A percentile compares a stretch with the other conserved stretches of the same genome.
phyloP scores from a whole-genome alignment of 2,329 filamentous ascomycete species.

The Alternaria consortialis region DNA sequence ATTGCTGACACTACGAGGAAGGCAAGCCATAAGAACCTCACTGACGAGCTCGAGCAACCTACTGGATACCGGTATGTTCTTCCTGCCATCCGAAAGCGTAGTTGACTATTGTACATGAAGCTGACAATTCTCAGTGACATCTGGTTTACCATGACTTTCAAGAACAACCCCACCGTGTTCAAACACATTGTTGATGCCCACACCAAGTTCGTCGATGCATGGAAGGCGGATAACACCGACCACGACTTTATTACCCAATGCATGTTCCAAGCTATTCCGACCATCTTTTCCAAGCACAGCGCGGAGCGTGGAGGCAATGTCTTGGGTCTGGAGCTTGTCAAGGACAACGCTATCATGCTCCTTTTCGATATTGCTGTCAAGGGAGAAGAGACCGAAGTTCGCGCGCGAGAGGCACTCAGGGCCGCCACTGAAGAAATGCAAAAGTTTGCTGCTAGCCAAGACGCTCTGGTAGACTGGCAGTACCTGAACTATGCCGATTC shows the following conservation, averaged over 20 bases:
- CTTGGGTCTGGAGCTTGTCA: constrained; percentile 31
- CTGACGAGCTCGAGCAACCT: constrained; percentile 36
- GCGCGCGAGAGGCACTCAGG: constrained; percentile 19
- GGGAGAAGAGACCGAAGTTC: constrained; percentile 21
- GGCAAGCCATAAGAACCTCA: constrained; percentile 33
- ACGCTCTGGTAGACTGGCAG: constrained; percentile 26
- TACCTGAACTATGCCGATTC: constrained; percentile 50
- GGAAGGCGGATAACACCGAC: constrained; percentile 19
- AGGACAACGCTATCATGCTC: constrained; percentile 33
- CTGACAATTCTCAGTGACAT: constrained; percentile 25
- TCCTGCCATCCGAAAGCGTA: background rate
- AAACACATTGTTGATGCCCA: constrained; percentile 32
- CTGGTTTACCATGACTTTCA: constrained; percentile 39
- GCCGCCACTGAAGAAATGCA: constrained; percentile 24
- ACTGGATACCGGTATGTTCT: constrained; percentile 31
- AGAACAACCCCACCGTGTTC: constrained; percentile 28
- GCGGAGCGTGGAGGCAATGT: constrained; percentile 37
- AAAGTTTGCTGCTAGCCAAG: constrained; percentile 19
- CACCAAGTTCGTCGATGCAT: constrained; percentile 29
- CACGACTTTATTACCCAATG: constrained; percentile 35
- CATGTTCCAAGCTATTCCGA: constrained; percentile 36
- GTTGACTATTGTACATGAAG: background rate
- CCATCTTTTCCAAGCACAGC: constrained; percentile 27
- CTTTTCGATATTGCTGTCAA: constrained; percentile 31
- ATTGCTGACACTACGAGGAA: constrained; percentile 27